Evolutionary conservation across 257 asterid species (phyloP), one percentile per base, ranked within the genome.

Genomic region (Fraxinus anomala): DNA sequence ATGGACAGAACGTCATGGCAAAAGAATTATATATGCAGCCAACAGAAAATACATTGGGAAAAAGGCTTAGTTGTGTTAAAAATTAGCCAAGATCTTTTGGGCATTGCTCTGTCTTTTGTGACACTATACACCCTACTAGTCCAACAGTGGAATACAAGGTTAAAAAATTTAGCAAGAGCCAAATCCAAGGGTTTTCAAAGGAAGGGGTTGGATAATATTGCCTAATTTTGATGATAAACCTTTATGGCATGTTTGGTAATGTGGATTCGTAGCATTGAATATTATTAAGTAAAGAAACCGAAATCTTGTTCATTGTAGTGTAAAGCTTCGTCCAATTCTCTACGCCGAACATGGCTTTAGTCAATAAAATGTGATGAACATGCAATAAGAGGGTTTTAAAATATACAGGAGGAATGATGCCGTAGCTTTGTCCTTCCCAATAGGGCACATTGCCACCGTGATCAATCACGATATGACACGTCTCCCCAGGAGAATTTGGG

Each of bases 381-480:
- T 51, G 36, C 7, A 59, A 39, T 26, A 37, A 31, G 63, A 70
- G 81, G 31, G 33, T 42, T 42, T 51, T 56, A 69, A 54, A 23
- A 83, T 97, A 83, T 88, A 95, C 99, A 39, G 98, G 97, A 54
- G 98, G 97, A 81, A 92, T 87, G 74, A 93, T 85, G 73, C 99
- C 99, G 54, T 95, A 95, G 77, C 98, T 95, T 79, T 95, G 98
- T 79, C 98, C 99, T 88, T 95, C 99, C 99, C 98, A 91, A 79
- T 91, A 95, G 26, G 99, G 98, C 79, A 95, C 86, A 24, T 95
- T 89, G 79, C 97, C 97, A n/a, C 82, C 98, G 83, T 95, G 98
- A 80, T 95, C 93, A 82, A 95, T 95, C 79, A 95, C 97, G 79
- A 95, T 80, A 87, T 95, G 99, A 78, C 96, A 95, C 19, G 97